Base-by-base conservation (phyloP, 75 land plant genomes). In the Cunninghamia lanceolata region DNA sequence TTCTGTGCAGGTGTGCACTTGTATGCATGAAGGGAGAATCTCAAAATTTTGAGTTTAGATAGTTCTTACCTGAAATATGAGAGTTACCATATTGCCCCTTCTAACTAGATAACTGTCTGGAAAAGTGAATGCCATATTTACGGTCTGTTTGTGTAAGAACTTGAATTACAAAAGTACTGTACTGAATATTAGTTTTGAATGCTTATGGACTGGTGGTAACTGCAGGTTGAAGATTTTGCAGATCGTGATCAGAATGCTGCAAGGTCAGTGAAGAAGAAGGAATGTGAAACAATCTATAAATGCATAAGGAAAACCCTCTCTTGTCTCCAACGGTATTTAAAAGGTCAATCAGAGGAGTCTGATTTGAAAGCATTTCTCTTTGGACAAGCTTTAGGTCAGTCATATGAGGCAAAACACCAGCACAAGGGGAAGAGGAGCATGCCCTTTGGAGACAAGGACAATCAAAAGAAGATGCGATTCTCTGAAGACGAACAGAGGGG, bases 181-280 rank as follows among this genome's bases (percentile, higher is more conserved):
- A 3, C 63, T 86, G 28, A 66, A 63, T 42, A 40, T 32, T 15
- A 19, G 32, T 28, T 50, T 30, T 85, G 39, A 4, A 45, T 28
- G 8, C 71, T 63, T 38, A 84, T 21, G 76, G 85, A 84, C 38
- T 53, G 85, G 25, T 81, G 38, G 84, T 47, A 47, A 54, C 40
- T 54, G 21, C 93, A 93, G 94, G 94, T 93, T 6, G 94, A 93
- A 79, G 93, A 93, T 85, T 93, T 93, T 54, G 54, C 87, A 35
- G 88, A 87, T 43, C 89, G 87, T 42, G 85, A 90, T 84, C 87
- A 93, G 59, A 93, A 93, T 85, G 88, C 79, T 86, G 94, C 94
- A 30, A 87, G 94, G 36, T 63, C 92, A 53, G 91, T 93, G 45
- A 68, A 83, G 81, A 83, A 43, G 47, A 42, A 28, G 2, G 86